Evolutionary conservation across 306 rosid genomes (phyloP), one percentile per base, ranked within the genome.

Genomic region (Lupinus albus): DNA sequence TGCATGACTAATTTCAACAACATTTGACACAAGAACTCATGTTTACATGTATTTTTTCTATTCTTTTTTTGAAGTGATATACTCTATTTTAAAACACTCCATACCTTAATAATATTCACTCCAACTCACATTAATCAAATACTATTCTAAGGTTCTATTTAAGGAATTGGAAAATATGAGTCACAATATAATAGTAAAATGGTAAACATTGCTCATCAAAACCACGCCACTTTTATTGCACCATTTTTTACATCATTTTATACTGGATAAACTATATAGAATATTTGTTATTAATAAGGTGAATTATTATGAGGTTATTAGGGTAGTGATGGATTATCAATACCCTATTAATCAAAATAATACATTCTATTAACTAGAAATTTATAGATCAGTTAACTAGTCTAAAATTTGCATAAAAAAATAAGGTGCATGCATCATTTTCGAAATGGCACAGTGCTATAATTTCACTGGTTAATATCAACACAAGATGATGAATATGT

Each of bases 391-490:
- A 11, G 1, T 11, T 11, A 38, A 38, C 44, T 8, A 38, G 1
- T 38, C 38, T 42, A 42, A 42, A 42, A 10, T 9, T 41, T 41
- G n/a, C 4, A 1, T 10, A 9, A 41, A 41, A 8, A 41, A 41
- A 41, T 41, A 38, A 6, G 46, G 46, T 41, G 5, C 46, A 41
- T 9, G 10, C 46, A 41, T 41, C 46, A 41, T 10, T 41, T 41
- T 10, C 4, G 46, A 41, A 61, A 47, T 18, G 51, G 33, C 2
- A 65, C 5, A 36, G n/a, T 50, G 35, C 5, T 25, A 60, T 21
- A 16, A 30, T 49, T 47, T 59, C 78, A 33, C 38, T 56, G 61
- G 50, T 41, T 72, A 58, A 36, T 49, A 53, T 73, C 33, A 45
- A 64, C 59, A 64, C 59, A 64, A 64, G 52, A 50, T 30, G 38